These are phyloP conservation scores for Penicillium sp. DNA, from an alignment of 2,329 filamentous ascomycete species.

Conservation along the genomic window DNA sequence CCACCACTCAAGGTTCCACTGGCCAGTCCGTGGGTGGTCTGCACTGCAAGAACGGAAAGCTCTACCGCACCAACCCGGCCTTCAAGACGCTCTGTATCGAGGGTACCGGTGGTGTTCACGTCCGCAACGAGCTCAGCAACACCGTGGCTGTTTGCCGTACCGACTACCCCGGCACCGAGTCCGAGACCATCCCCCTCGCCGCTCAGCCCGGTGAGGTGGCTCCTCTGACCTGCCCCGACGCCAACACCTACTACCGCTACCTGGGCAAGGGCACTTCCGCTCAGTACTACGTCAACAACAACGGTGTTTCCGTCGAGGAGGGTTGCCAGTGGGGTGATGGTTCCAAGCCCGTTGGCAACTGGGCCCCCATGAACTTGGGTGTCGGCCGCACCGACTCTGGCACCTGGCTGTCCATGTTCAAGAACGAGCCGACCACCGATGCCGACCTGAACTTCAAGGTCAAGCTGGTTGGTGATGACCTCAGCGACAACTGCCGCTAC, in stretches of 20 bases:
- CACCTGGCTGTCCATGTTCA: conserved; percentile 79
- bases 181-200: conserved; percentile 72
- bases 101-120: conserved; percentile 63
- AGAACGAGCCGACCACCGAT: conserved; percentile 69
- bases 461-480: conserved; percentile 62
- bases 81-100: conserved; percentile 66
- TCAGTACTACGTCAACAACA: conserved; percentile 94
- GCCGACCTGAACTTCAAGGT: conserved; percentile 72
- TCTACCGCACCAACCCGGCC: conserved; percentile 67
- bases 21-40: conserved; percentile 85
- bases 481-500: conserved; percentile 59
- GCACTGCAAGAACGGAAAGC: conserved; percentile 65
- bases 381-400: conserved; percentile 62
- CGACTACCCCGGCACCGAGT: conserved; percentile 89
- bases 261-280: conserved; percentile 69
- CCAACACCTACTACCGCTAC: conserved; percentile 71
- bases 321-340: conserved; percentile 72
- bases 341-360: conserved; percentile 64
- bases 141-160: conserved; percentile 80
- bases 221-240: conserved; percentile 68
- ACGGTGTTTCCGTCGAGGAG: conserved; percentile 58
- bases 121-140: conserved; percentile 66
- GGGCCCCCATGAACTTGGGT: conserved; percentile 78
- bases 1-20: conserved; percentile 66
- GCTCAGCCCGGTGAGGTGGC: conserved; percentile 54